A percentile compares a stretch with the other conserved stretches of the same genome.
phyloP scores from a whole-genome alignment of 2,329 filamentous ascomycete species.

The Biscogniauxia marginata region DNA sequence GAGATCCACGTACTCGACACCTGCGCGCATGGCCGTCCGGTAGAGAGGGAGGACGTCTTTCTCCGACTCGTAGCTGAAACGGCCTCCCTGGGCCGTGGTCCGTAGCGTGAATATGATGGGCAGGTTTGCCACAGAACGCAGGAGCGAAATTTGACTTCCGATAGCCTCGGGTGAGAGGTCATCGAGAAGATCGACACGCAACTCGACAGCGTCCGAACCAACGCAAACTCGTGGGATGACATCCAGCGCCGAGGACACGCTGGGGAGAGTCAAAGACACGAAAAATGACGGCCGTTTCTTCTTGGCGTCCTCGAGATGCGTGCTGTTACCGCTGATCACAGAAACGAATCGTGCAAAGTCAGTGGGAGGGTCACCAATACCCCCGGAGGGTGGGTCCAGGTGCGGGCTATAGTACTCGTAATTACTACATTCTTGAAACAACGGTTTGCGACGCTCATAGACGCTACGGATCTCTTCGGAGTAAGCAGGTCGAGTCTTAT shows the following conservation, averaged over 20 bases:
- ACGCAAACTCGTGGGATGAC: constrained; percentile 72
- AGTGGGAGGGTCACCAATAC: constrained; percentile 48
- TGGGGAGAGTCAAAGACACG: constrained; percentile 82
- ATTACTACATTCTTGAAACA: constrained; percentile 92
- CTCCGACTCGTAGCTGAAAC: constrained; percentile 74
- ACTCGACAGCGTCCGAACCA: constrained; percentile 88
- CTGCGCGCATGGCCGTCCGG: constrained; percentile 73
- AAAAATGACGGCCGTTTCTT: constrained; percentile 82
- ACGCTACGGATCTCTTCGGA: constrained; percentile 89
- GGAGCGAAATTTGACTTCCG: constrained; percentile 73
- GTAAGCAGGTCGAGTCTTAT: constrained; percentile 90
- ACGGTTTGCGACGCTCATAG: constrained; percentile 83
- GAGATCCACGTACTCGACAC: constrained; percentile 88
- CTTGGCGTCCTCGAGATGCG: constrained; percentile 54
- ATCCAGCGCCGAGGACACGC: constrained; percentile 62
- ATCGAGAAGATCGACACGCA: constrained; percentile 86
- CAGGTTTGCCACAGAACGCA: constrained; percentile 69
- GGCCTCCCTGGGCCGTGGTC: constrained; percentile 81
- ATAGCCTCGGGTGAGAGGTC: constrained; percentile 77
- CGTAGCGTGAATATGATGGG: constrained; percentile 93
- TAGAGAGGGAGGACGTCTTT: constrained; percentile 76
- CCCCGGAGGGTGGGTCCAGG: constrained; percentile 38
- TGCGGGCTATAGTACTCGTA: constrained; percentile 87
- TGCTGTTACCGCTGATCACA: constrained; percentile 63
- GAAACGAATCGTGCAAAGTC: constrained; percentile 74